Base-by-base conservation (phyloP, 2,329 filamentous ascomycete genomes). In the Torrubiella hemipterigena region DNA sequence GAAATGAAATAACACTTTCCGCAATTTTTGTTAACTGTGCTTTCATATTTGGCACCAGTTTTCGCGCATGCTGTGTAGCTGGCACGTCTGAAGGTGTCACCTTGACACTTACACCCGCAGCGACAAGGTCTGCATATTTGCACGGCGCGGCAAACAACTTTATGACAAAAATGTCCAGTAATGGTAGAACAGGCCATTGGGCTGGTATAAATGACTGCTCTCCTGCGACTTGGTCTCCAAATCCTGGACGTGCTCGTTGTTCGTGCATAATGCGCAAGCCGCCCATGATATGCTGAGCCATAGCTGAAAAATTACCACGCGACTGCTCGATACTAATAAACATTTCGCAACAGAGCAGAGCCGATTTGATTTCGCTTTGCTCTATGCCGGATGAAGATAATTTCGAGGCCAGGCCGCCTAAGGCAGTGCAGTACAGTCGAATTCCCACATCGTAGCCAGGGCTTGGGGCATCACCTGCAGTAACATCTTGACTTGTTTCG, bases 311-410 rank as follows among this genome's bases (percentile, higher is more conserved):
- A 32, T 63, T 59, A 5, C 45, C 43, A 18, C 48, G 48, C 31
- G 57, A 51, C 46, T 64, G 58, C 40, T 64, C 60, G 34, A 64
- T 62, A 40, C 61, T 63, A 40, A 64, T 62, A 38, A 64, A 55
- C 24, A 63, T 42, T 38, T 63, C 58, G 41, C 61, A 65, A 46
- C 61, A 65, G 35, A 63, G 47, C 20, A 65, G 44, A 32, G 58
- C 53, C 16, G 56, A 58, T 35, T 47, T 57, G 19, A 61, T 39
- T 5, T 35, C 35, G 7, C 17, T 11, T 28, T n/a, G 25, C 5
- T 44, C 39, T 8, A 46, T 41, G 35, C 42, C 36, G 4, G 48
- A 49, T 34, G 42, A 50, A 13, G 54, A 54, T 27, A 64, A 33
- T 8, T 51, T 53, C 13, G 51, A 56, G 3, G 55, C 57, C 5